phyloP scores from a whole-genome alignment of 2,329 filamentous ascomycete genomes.

The Clarireedia homoeocarpa region DNA sequence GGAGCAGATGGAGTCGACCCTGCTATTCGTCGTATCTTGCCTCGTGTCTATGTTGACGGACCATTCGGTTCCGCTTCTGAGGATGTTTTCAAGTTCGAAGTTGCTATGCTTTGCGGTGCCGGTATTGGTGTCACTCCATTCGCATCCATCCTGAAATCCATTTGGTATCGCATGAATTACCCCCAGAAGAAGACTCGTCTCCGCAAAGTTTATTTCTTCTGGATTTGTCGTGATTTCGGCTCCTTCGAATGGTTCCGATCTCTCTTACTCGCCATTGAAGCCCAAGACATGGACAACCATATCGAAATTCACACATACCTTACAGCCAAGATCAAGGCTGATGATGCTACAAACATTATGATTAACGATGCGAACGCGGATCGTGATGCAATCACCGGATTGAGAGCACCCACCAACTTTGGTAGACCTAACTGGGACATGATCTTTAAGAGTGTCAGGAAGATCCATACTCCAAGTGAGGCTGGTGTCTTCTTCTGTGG shows the following conservation, averaged over 20 bases:
- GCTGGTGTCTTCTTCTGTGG: constrained; percentile 81
- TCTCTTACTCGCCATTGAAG: constrained; percentile 75
- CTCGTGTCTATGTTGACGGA: constrained; percentile 74
- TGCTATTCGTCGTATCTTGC: constrained; percentile 63
- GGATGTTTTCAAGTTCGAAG: constrained; percentile 84
- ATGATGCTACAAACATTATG: constrained; percentile 87
- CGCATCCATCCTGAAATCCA: constrained; percentile 80
- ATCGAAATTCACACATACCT: constrained; percentile 89
- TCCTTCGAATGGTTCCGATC: constrained; percentile 89
- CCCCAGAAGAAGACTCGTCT: constrained; percentile 71
- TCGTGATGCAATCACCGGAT: constrained; percentile 75
- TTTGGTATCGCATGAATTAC: constrained; percentile 92
- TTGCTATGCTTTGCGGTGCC: constrained; percentile 70
- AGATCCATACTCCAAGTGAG: constrained; percentile 66
- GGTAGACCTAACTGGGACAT: constrained; percentile 85
- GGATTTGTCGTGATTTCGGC: constrained; percentile 82
- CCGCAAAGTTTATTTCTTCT: constrained; percentile 87
- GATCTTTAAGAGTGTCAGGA: constrained; percentile 77
- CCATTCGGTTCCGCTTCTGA: constrained; percentile 82
- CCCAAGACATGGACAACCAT: constrained; percentile 72
- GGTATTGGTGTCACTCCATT: constrained; percentile 85
- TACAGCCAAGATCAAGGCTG: constrained; percentile 77
- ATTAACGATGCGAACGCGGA: constrained; percentile 83
- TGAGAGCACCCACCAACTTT: constrained; percentile 77
- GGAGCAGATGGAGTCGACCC: constrained; percentile 52